Conservation (phyloP, 2,329 filamentous ascomycete species). For the Fulvia fulva region DNA sequence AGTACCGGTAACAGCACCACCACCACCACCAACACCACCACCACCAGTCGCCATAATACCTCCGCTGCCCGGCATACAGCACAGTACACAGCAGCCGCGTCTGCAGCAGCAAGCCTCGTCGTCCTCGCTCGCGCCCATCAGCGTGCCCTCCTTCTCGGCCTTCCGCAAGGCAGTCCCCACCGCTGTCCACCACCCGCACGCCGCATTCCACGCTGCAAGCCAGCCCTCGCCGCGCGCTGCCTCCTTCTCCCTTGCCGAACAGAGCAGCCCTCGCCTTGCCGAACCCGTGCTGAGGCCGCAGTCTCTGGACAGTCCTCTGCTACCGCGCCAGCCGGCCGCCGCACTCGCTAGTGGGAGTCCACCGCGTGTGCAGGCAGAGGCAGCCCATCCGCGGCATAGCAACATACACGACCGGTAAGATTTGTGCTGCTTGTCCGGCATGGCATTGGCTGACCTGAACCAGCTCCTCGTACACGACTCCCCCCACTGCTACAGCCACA, state of each 20-base stretch:
- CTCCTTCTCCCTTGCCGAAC: conserved; percentile 41
- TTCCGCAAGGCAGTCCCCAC: conserved; percentile 39
- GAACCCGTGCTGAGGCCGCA: conserved; percentile 27
- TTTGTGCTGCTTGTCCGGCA: background rate
- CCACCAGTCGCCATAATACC: background rate
- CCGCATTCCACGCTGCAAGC: conserved; percentile 44
- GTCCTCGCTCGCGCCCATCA: conserved; percentile 15
- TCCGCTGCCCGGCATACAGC: background rate
- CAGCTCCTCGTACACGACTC: conserved; percentile 19
- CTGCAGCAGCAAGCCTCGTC: conserved; percentile 1
- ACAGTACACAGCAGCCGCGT: background rate
- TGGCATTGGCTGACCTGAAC: background rate
- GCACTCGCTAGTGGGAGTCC: background rate
- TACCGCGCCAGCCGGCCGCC: conserved; percentile 17
- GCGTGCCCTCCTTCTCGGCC: conserved; percentile 43
- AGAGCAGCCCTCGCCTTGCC: conserved; percentile 38
- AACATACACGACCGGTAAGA: background rate
- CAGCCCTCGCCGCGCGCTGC: conserved; percentile 46
- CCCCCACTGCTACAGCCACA: conserved; percentile 2
- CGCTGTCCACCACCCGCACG: conserved; percentile 6
- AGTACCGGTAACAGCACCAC: conserved; percentile 1
- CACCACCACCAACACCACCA: background rate
- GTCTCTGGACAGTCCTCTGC: conserved; percentile 33
- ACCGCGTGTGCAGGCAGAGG: background rate
- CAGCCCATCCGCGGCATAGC: background rate